Evolutionary conservation across 371 early-diverging fungal species (phyloP), one percentile per base, ranked within the genome.

Genomic region (Apophysomyces variabilis): DNA sequence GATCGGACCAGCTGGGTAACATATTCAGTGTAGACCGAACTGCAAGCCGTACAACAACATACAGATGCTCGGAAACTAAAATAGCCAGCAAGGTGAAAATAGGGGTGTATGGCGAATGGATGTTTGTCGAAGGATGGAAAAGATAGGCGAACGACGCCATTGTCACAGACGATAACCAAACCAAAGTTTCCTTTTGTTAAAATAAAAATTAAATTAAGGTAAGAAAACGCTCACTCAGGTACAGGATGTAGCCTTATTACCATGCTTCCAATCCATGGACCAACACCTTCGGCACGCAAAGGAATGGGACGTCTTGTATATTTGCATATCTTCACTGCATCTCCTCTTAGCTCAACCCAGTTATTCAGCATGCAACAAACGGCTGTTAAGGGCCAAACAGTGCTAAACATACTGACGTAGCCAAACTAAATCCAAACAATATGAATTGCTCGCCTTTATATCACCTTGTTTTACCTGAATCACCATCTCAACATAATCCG

Each of bases 401-500:
- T 80, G 26, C 93, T 90, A 73, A 95, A 96, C 75, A 95, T 82
- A n/a, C 90, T 85, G 32, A 96, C 90, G 73, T 93, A 91, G 13
- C 94, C 95, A 83, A 92, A 95, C 88, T 86, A 63, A 14, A 38
- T n/a, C 14, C 12, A 68, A 12, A 44, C n/a, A 16, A 59, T 50
- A 58, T 38, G 0, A 7, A 39, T 9, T 7, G 26, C 16, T 56
- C 13, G 9, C n/a, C 12, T 16, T 9, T 0, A 8, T 57, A 41
- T 64, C 38, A 26, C 32, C 32, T 45, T n/a, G n/a, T n/a, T 43
- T 59, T 84, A 89, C 89, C 82, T 95, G 95, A 57, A 91, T 88
- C 47, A 91, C 89, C 94, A 96, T 93, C 70, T 96, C 96, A 38
- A 91, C 90, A 75, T 95, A 95, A 70, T 96, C 96, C 41, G 89